Base-by-base conservation (phyloP, 768 basidiomycete species). In the Daedalea quercina region DNA sequence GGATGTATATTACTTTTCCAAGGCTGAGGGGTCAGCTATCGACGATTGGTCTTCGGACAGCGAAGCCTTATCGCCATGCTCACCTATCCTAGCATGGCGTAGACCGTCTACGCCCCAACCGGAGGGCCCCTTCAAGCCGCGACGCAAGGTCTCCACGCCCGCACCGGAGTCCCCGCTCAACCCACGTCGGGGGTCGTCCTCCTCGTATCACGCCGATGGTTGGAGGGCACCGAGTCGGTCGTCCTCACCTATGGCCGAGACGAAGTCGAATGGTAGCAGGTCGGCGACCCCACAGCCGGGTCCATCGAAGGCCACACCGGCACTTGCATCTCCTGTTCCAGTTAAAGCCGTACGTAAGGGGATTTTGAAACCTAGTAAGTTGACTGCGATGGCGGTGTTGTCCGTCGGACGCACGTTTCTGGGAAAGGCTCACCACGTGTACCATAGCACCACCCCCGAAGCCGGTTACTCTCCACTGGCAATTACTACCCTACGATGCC, bases 401-500 rank as follows among this genome's bases (percentile, higher is more conserved):
- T 45, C 15, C 43, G 31, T 20, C 19, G n/a, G 12, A 24, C 26
- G 35, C 44, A 41, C 37, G 37, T 40, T 40, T 19, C 19, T 3
- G 37, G 25, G 26, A 15, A 43, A 43, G 3, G 23, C 55, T 57
- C 25, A 57, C 52, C 42, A 45, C 51, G 35, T 47, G 44, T 44
- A 34, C 34, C 19, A n/a, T 47, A 50, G 47, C 48, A 42, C 52
- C 52, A 7, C 40, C 45, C 4, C 40, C 45, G 6, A 28, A 49
- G 20, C 55, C 55, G 26, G 47, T 55, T 24, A 48, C 51, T 23
- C 54, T 63, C 28, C 62, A 63, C 34, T 63, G 62, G 62, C 59
- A 57, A 43, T 43, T 63, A 4, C 47, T 60, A 8, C 61, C 60
- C 19, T 55, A 53, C 34, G 49, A 53, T 17, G 34, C 41, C 13